These are phyloP conservation scores for Vanrija humicola DNA, from an alignment of 1,284 basidiomycete genomes.

Conservation along the genomic window DNA sequence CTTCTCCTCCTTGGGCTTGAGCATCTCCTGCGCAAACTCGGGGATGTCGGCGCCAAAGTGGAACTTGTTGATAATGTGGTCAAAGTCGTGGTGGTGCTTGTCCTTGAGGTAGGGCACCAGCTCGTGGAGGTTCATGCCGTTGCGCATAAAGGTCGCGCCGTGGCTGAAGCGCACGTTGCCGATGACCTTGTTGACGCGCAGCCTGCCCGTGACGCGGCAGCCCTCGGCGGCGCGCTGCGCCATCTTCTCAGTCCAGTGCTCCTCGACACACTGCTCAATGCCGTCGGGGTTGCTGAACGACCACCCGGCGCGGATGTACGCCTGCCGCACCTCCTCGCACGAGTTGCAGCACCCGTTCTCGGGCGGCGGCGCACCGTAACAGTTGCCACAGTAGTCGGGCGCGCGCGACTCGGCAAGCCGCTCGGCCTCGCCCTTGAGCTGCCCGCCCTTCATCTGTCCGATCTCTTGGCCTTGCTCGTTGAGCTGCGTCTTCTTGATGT, in stretches of 20 bases:
- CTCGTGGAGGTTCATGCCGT: slow-evolving; percentile 78
- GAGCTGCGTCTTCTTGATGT: slow-evolving; percentile 79
- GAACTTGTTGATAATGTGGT: slow-evolving; percentile 79
- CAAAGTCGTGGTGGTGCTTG: slow-evolving; percentile 85
- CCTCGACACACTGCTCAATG: slow-evolving; percentile 88
- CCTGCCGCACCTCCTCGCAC: slow-evolving; percentile 88
- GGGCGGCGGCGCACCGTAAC: slow-evolving; percentile 85
- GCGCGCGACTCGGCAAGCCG: slow-evolving; percentile 62
- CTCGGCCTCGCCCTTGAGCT: slow-evolving; percentile 82
- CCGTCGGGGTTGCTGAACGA: slow-evolving; percentile 85
- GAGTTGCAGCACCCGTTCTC: slow-evolving; percentile 87
- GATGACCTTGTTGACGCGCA: slow-evolving; percentile 88
- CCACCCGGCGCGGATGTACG: slow-evolving; percentile 92
- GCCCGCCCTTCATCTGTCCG: slow-evolving; percentile 45
- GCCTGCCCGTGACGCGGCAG: slow-evolving; percentile 84
- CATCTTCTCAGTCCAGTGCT: slow-evolving; percentile 93
- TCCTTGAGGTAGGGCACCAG: slow-evolving; percentile 88
- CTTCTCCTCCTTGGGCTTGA: slow-evolving; percentile 64
- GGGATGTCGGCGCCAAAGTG: slow-evolving; percentile 68
- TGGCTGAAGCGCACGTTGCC: slow-evolving; percentile 81
- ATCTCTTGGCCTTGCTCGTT: slow-evolving; percentile 60
- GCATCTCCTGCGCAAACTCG: slow-evolving; percentile 58
- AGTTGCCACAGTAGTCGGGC: slow-evolving; percentile 85
- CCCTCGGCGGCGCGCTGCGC: slow-evolving; percentile 89
- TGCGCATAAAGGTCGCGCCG: slow-evolving; percentile 88